Percentiles rank a stretch among this genome's conserved stretches.
Evolutionary conservation across 345 rosid species (phyloP).

Genomic region (Trapa bicornis): DNA sequence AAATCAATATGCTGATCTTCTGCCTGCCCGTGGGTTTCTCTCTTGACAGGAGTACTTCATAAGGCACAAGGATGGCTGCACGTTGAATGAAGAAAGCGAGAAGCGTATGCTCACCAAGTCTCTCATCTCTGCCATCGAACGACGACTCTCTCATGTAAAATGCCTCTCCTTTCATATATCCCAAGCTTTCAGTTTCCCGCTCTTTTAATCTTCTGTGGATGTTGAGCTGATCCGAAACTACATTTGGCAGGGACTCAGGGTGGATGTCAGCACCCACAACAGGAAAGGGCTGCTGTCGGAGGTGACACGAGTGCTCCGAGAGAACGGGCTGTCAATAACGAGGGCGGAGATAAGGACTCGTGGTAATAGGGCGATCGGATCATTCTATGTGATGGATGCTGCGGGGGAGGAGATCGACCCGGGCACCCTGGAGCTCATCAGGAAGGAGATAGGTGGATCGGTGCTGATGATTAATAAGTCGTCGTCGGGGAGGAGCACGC

Average conservation of each 20-base stretch:
- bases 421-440: constrained; percentile 34
- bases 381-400: constrained; percentile 57
- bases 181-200: no score
- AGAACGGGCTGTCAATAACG: constrained; percentile 60
- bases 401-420: constrained; percentile 38
- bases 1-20: background rate
- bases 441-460: constrained; percentile 52
- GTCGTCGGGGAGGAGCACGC: constrained; percentile 10
- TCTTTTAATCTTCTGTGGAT: no score
- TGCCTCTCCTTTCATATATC: background rate
- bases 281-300: constrained; percentile 54
- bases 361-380: constrained; percentile 51
- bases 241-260: constrained; percentile 40
- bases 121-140: constrained; percentile 60
- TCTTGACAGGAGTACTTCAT: constrained; percentile 63
- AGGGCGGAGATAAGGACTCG: constrained; percentile 45
- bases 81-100: constrained; percentile 43
- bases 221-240: background rate
- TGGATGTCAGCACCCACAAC: constrained; percentile 45
- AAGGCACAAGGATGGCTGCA: constrained; percentile 62
- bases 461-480: constrained; percentile 31
- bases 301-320: constrained; percentile 49
- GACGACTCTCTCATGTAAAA: background rate
- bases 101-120: constrained; percentile 41
- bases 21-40: no score